phyloP scores from a whole-genome alignment of 495 filamentous ascomycete genomes.

The Penicillium simplicissimum region DNA sequence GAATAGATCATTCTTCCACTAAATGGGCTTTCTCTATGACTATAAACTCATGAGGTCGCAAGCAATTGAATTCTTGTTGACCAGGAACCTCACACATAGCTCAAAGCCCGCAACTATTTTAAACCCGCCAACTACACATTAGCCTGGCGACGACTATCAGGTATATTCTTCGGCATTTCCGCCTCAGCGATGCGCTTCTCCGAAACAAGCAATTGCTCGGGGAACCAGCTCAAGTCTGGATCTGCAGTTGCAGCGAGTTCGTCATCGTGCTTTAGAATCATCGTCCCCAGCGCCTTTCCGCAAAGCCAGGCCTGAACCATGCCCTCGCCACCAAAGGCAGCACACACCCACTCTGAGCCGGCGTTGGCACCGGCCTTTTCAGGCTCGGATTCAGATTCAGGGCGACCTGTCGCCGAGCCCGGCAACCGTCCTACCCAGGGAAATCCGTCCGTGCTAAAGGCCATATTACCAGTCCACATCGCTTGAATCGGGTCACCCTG shows the following conservation, averaged over 20 bases:
- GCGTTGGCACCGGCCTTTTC: slow-evolving; percentile 2
- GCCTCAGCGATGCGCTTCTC: slow-evolving; percentile 37
- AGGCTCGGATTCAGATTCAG: slow-evolving; percentile 16
- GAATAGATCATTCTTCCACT: too few relatives aligned
- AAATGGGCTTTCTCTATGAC: not conserved
- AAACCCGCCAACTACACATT: slow-evolving; percentile 9
- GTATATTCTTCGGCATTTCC: slow-evolving; percentile 21
- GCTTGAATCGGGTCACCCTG: slow-evolving; percentile 50
- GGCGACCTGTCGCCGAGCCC: slow-evolving; percentile 40
- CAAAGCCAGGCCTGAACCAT: slow-evolving; percentile 77
- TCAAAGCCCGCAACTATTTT: not conserved
- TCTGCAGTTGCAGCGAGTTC: slow-evolving; percentile 23
- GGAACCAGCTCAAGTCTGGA: slow-evolving; percentile 39
- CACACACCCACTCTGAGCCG: slow-evolving; percentile 56
- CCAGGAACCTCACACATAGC: not conserved
- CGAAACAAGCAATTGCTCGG: slow-evolving; percentile 47
- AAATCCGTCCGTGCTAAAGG: slow-evolving; percentile 65
- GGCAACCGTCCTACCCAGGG: slow-evolving; percentile 74
- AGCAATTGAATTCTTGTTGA: not conserved
- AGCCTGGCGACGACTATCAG: slow-evolving; percentile 8
- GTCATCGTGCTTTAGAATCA: slow-evolving; percentile 52
- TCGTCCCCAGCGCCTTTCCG: slow-evolving; percentile 63
- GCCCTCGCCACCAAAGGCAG: slow-evolving; percentile 72
- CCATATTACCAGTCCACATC: slow-evolving; percentile 86
- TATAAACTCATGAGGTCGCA: not conserved